Conservation (phyloP, 2,329 filamentous ascomycete species). For the Ophioceras dolichostomum region DNA sequence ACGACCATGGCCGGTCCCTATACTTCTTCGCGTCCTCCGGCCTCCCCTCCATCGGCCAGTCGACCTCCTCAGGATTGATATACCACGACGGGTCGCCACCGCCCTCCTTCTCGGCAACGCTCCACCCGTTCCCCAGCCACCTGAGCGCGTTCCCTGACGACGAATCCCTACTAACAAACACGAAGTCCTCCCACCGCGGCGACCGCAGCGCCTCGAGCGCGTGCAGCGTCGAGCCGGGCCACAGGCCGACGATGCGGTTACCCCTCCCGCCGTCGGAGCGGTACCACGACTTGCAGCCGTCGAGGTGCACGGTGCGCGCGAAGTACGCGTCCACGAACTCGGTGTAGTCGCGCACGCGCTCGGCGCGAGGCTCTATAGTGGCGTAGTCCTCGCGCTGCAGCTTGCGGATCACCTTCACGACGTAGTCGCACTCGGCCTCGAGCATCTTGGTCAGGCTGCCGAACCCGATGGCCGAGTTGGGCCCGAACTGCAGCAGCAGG, state of each 20-base stretch:
- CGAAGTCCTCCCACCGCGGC: slow-evolving; percentile 33
- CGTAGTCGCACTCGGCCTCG: slow-evolving; percentile 34
- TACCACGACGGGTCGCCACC: slow-evolving; percentile 27
- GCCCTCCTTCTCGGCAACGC: slow-evolving; percentile 19
- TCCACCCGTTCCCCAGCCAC: slow-evolving; percentile 30
- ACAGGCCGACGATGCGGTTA: slow-evolving; percentile 26
- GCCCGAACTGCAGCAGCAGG: slow-evolving; percentile 34
- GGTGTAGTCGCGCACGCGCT: slow-evolving; percentile 32
- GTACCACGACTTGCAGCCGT: slow-evolving; percentile 41
- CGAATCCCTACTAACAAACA: slow-evolving; percentile 21
- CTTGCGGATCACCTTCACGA: slow-evolving; percentile 32
- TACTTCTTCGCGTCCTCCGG: slow-evolving; percentile 23
- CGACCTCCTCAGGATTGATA: slow-evolving; percentile 22
- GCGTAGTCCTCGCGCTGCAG: slow-evolving; percentile 32
- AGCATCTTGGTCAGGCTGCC: slow-evolving; percentile 33
- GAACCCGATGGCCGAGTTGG: slow-evolving; percentile 33
- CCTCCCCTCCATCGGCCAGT: slow-evolving; percentile 19
- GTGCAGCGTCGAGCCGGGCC: slow-evolving; percentile 32
- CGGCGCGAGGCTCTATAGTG: slow-evolving; percentile 27
- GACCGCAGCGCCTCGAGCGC: slow-evolving; percentile 26
- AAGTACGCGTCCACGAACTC: slow-evolving; percentile 34
- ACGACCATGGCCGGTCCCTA: slow-evolving; percentile 21
- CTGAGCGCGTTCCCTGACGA: slow-evolving; percentile 17
- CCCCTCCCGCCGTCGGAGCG: slow-evolving; percentile 28
- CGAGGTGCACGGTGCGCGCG: slow-evolving; percentile 32